Evolutionary conservation across 2,329 filamentous ascomycete species (phyloP), one percentile per base, ranked within the genome.

Genomic region (Neophaeococcomyces aloes): DNA sequence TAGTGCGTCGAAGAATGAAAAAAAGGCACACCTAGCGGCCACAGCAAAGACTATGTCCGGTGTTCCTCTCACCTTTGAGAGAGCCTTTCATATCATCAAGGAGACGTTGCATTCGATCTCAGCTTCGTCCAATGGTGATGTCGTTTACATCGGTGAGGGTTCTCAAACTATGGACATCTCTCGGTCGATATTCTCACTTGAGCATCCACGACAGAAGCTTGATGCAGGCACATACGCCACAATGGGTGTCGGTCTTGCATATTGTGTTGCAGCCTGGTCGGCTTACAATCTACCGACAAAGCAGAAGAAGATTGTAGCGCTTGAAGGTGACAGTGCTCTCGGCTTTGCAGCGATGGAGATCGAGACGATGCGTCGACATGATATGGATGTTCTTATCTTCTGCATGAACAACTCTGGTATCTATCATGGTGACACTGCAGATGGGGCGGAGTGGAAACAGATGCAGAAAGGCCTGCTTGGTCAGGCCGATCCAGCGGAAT

Each of bases 141-240:
- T 76, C 18, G 68, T 76, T 17, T 77, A 76, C 48, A 62, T 77
- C 29, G 74, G 71, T 1, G 73, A 78, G 59, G 74, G 74, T 5
- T 72, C 74, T 7, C 76, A 76, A 53, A 75, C 74, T 5, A 78
- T 77, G 75, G 75, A 78, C 50, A 76, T 77, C 42, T 74, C 71
- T 2, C 69, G 74, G 15, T 70, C 68, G 10, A 63, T 68, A 33
- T 77, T 78, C 53, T 65, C 69, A 0, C 62, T 77, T 14, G 62
- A 72, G 23, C 65, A 74, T 49, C 74, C 74, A 2, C 68, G 74
- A 14, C 65, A 74, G 13, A 67, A 71, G 17, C 66, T 78, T 17
- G 74, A 78, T 56, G 74, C 74, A 2, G 74, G 74, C 1, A 76
- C 73, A 0, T 70, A 75, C 47, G 74, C 72, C 3, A 77, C 74